These are phyloP conservation scores for Colletotrichum sp. DNA, from an alignment of 2,329 filamentous ascomycete species.

Conservation along the genomic window DNA sequence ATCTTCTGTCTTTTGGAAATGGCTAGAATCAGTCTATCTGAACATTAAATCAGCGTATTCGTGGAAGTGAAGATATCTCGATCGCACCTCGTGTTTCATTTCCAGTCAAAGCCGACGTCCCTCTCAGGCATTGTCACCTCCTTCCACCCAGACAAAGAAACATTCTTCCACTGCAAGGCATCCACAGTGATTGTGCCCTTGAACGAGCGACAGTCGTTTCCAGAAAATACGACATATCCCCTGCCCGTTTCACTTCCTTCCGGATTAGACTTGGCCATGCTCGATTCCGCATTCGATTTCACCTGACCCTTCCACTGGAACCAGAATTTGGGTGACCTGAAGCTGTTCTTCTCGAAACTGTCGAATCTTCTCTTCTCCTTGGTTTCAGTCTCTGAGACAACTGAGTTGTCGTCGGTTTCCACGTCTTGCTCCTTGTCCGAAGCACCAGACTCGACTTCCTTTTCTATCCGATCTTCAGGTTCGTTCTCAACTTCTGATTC, in stretches of 20 bases:
- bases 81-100: background rate
- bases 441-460: background rate
- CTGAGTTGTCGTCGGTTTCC: background rate
- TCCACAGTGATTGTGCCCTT: conserved; percentile 4
- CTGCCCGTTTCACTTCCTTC: background rate
- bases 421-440: background rate
- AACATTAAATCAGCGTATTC: background rate
- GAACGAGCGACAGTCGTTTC: conserved; percentile 7
- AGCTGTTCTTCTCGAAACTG: conserved; percentile 15
- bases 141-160: conserved; percentile 12
- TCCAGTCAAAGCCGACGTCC: conserved; percentile 1
- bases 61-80: background rate
- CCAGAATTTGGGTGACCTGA: conserved; percentile 15
- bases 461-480: background rate
- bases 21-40: background rate
- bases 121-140: conserved; percentile 5
- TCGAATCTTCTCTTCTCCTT: background rate
- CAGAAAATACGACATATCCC: conserved; percentile 12
- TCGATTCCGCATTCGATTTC: fast-evolving
- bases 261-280: background rate
- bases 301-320: conserved; percentile 8
- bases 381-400: background rate
- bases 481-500: background rate
- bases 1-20: background rate
- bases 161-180: background rate